Base-by-base conservation (phyloP, 148 eudicot species). In the Oxyria digyna region DNA sequence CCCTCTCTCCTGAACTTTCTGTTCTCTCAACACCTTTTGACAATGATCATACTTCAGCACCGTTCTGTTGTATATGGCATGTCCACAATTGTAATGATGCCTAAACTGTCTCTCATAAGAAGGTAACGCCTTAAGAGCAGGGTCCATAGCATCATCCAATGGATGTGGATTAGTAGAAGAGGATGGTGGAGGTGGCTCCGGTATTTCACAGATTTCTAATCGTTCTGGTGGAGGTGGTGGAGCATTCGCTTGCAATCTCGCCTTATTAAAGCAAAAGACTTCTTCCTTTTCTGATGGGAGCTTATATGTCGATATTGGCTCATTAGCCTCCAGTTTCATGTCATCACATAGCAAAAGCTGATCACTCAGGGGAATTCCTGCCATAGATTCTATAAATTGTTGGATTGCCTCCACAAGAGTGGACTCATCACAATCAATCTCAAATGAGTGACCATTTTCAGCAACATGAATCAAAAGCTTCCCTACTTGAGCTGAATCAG, bases 101-200 rank as follows among this genome's bases (percentile, higher is more conserved):
- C 99, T 81, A 70, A 95, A 95, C 48, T 88, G 88, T 63, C 89
- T 79, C 77, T 95, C 99, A 70, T 95, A 95, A 18, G 99, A 91
- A 70, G 97, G 93, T 38, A 95, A 83, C 21, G 97, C 99, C 78
- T 91, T 91, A 8, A 91, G 71, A 4, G 99, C 99, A 67, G 99
- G 99, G 69, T 95, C 99, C 12, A 81, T 67, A 59, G 96, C 91
- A 76, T 84, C 87, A 79, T 94, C 99, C 67, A 95, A 73, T 4
- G 96, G 97, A 64, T 91, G 97, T 6, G 89, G 84, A 57, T 85
- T 78, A 33, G 80, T 73, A 52, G 84, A 78, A 0, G 82, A 74
- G 31, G 87, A 75, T 12, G 84, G 85, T 21, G 85, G 65, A 38
- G 84, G 79, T 4, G 88, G 96, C 50, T 88, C 87, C 0, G 78